Percentiles rank a stretch among this genome's conserved stretches.
Conservation (phyloP, 768 basidiomycete genomes). For the Cystofilobasidium capitatum region DNA sequence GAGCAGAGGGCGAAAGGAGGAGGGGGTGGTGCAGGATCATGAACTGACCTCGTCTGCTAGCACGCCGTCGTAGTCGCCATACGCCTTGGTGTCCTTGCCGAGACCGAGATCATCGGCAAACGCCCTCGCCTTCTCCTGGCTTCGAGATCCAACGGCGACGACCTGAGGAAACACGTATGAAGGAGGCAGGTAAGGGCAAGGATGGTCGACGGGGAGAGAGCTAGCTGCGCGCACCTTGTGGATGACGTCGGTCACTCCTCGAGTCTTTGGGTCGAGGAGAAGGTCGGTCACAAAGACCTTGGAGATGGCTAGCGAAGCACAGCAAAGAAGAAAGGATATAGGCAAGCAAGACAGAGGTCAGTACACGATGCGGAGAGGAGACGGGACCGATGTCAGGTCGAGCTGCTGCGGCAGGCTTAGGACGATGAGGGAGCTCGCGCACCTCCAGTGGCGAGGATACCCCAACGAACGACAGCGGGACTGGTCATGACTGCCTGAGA, state of each 20-base stretch:
- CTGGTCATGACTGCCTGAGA: neutral
- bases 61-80: slow-evolving; percentile 64
- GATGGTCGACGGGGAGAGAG: slow-evolving; percentile 42
- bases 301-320: slow-evolving; percentile 48
- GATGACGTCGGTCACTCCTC: slow-evolving; percentile 30
- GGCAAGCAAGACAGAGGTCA: neutral
- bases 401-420: neutral
- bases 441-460: slow-evolving; percentile 63
- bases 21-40: no score
- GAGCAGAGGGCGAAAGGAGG: no score
- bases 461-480: slow-evolving; percentile 53
- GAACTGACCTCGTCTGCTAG: slow-evolving; percentile 53
- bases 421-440: neutral
- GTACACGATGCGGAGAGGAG: no score
- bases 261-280: slow-evolving; percentile 65
- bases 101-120: slow-evolving; percentile 54
- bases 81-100: slow-evolving; percentile 54
- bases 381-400: neutral
- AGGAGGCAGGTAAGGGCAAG: slow-evolving; percentile 35
- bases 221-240: slow-evolving; percentile 42
- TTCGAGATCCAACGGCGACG: slow-evolving; percentile 66
- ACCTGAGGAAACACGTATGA: no score
- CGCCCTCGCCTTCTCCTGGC: slow-evolving; percentile 54
- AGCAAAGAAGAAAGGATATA: neutral
- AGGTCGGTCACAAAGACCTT: slow-evolving; percentile 60